phyloP scores from a whole-genome alignment of 805 yeast genomes.

The Hanseniaspora hatyaiensis region DNA sequence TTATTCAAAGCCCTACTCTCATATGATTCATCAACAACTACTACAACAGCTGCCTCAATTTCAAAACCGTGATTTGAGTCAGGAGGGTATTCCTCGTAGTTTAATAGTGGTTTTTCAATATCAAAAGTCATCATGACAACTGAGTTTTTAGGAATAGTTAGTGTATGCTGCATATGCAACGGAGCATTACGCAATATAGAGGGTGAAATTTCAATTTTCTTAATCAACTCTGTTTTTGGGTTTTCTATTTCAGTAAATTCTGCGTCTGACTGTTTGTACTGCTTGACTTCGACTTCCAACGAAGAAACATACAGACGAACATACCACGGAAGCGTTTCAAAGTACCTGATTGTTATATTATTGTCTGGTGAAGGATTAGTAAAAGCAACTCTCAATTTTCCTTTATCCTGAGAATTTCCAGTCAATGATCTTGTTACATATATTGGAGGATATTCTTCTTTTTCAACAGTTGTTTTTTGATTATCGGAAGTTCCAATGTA shows the following conservation, averaged over 20 bases:
- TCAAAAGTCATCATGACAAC: constrained; percentile 55
- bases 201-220: constrained; percentile 53
- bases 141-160: constrained; percentile 53
- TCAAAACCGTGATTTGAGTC: constrained; percentile 98
- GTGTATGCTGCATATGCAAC: constrained; percentile 60
- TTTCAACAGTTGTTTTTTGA: constrained; percentile 24
- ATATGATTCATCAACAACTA: constrained; percentile 35
- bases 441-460: constrained; percentile 46
- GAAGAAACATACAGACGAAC: constrained; percentile 74
- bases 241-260: constrained; percentile 21
- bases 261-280: neutral
- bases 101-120: constrained; percentile 76
- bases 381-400: constrained; percentile 73
- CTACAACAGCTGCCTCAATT: constrained; percentile 77
- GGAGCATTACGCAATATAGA: constrained; percentile 74
- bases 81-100: constrained; percentile 92
- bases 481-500: constrained; percentile 29
- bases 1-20: constrained; percentile 47
- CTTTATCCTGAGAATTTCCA: constrained; percentile 82
- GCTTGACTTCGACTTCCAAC: constrained; percentile 30
- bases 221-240: constrained; percentile 32
- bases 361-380: constrained; percentile 45
- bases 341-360: constrained; percentile 45
- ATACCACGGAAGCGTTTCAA: constrained; percentile 87
- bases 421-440: constrained; percentile 74